Percentiles rank a stretch among this genome's conserved stretches.
Conservation (phyloP, 352 stramenopile genomes). For the Phytophthora kernoviae region DNA sequence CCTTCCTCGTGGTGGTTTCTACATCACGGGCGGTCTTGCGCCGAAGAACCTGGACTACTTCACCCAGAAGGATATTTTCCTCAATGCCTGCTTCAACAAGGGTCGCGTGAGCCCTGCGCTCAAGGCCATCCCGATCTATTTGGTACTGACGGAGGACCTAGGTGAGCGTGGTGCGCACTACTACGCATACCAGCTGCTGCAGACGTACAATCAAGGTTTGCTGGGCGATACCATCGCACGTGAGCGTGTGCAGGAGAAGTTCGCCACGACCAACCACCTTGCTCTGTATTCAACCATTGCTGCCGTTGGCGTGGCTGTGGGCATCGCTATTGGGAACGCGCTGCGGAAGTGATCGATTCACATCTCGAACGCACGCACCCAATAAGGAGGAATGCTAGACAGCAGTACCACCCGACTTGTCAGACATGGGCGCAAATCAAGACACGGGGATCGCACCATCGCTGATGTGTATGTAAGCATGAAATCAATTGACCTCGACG, state of each 20-base stretch:
- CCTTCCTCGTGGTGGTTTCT: conserved; percentile 95
- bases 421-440: background rate
- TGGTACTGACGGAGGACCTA: conserved; percentile 91
- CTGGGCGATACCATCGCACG: conserved; percentile 37
- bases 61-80: conserved; percentile 78
- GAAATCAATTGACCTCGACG: no score
- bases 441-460: background rate
- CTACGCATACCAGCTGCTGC: conserved; percentile 81
- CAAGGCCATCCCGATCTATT: conserved; percentile 80
- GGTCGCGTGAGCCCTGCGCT: conserved; percentile 86
- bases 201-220: conserved; percentile 57
- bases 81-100: conserved; percentile 89
- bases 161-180: conserved; percentile 91
- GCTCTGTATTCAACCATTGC: conserved; percentile 51
- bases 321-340: conserved; percentile 28
- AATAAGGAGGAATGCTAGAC: background rate
- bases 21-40: conserved; percentile 96
- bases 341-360: conserved; percentile 23
- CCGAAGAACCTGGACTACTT: conserved; percentile 97
- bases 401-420: background rate
- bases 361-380: no score
- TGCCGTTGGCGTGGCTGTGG: conserved; percentile 39
- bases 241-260: conserved; percentile 39
- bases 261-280: conserved; percentile 43
- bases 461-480: background rate